Evolutionary conservation across 139 green algal species (phyloP).

Genomic region (Zygnema cylindricum): DNA sequence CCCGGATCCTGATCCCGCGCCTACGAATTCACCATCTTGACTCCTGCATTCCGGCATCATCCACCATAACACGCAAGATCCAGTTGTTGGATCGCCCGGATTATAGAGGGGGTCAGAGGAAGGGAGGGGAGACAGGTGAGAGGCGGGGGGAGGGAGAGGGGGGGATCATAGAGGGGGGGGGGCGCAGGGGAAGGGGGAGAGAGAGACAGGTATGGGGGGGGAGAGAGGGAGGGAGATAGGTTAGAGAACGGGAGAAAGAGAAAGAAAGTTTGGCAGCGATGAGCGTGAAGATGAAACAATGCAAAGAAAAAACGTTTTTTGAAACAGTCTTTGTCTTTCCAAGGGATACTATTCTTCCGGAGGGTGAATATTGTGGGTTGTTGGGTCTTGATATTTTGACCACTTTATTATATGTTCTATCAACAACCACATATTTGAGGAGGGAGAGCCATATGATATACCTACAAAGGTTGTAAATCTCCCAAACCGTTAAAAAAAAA

Average conservation of each 20-base stretch:
- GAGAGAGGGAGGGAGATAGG: not conserved
- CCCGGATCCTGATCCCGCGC: too few species aligned
- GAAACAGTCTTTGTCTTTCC: not conserved
- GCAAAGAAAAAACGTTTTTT: not conserved
- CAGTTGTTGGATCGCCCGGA: constrained; percentile 98
- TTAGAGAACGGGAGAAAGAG: not conserved
- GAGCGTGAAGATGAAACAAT: not conserved
- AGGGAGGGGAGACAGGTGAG: constrained; percentile 89
- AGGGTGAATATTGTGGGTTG: too few species aligned
- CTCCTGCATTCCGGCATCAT: constrained; percentile 98
- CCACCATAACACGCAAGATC: constrained; percentile 99
- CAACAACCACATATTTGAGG: too few species aligned
- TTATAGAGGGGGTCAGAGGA: constrained; percentile 96
- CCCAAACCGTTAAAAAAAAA: too few species aligned
- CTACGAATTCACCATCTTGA: constrained; percentile 99
- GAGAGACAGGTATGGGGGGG: not conserved
- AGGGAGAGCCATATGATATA: too few species aligned
- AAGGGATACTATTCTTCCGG: too few species aligned
- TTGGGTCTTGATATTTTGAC: too few species aligned
- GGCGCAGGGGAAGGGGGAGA: too few species aligned
- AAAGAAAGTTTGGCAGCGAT: not conserved
- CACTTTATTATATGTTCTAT: too few species aligned
- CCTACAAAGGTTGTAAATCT: too few species aligned
- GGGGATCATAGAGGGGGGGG: too few species aligned
- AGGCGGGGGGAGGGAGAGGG: constrained; percentile 35